These are phyloP conservation scores for Apophysomyces elegans DNA, from an alignment of 371 early-diverging fungal genomes.

Conservation along the genomic window DNA sequence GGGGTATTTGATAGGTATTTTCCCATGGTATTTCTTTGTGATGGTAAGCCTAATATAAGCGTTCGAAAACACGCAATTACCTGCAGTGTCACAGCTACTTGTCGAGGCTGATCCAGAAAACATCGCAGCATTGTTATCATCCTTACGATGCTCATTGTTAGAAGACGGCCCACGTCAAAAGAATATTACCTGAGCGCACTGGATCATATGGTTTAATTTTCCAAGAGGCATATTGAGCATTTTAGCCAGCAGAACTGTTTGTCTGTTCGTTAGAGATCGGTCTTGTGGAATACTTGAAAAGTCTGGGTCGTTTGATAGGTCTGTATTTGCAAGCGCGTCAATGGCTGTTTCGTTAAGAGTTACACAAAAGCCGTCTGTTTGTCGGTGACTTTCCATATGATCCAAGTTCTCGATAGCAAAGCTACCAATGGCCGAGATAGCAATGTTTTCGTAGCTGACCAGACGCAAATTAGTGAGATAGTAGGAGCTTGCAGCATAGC, in stretches of 20 bases:
- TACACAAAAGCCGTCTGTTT: constrained; percentile 2
- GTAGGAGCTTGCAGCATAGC: constrained; percentile 12
- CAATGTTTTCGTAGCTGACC: constrained; percentile 15
- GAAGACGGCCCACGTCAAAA: background rate
- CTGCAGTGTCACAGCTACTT: background rate
- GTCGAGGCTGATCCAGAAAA: background rate
- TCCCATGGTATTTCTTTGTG: background rate
- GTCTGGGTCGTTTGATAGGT: constrained; percentile 16
- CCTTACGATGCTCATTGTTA: background rate
- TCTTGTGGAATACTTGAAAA: constrained; percentile 13
- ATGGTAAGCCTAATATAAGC: background rate
- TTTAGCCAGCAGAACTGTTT: constrained; percentile 22
- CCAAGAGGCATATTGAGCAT: constrained; percentile 16
- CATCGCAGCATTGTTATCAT: background rate
- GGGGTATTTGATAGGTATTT: background rate
- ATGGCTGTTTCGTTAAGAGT: constrained; percentile 24
- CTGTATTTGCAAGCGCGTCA: constrained; percentile 30
- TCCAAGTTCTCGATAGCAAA: background rate
- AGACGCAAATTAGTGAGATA: constrained; percentile 12
- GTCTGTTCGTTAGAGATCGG: constrained; percentile 22
- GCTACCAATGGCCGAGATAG: background rate
- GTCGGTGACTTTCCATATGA: background rate
- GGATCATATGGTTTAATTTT: constrained; percentile 16
- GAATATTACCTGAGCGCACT: constrained; percentile 24
- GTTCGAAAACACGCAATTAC: background rate